Percentiles rank a stretch among this genome's conserved stretches.
These are phyloP conservation scores for Persicaria tinctoria DNA, from an alignment of 148 eudicot species.

Conservation along the genomic window DNA sequence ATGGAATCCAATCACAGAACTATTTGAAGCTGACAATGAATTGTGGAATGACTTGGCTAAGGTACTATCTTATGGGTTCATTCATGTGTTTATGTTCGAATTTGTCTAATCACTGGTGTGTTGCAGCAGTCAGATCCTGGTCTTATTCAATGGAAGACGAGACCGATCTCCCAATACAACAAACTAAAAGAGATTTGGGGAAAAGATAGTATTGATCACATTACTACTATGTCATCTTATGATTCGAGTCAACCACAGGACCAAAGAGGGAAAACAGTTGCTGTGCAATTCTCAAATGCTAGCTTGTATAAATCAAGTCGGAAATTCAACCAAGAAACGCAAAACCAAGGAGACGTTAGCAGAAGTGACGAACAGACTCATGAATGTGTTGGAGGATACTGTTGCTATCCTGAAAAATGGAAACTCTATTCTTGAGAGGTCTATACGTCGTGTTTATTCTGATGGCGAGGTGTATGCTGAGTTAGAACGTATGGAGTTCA, in stretches of 20 bases:
- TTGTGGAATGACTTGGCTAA: background rate
- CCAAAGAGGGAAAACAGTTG: background rate
- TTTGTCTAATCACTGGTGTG: background rate
- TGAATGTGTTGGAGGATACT: background rate
- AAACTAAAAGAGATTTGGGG: background rate
- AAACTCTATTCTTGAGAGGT: background rate
- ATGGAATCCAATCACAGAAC: background rate
- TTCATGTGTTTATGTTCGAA: background rate
- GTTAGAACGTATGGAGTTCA: background rate
- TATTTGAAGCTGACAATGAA: background rate
- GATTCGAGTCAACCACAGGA: background rate
- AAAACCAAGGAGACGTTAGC: background rate
- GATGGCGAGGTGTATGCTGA: background rate
- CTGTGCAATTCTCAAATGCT: background rate
- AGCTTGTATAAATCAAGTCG: background rate
- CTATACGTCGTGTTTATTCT: background rate
- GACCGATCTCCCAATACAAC: background rate
- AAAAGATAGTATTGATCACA: background rate
- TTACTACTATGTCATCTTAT: background rate
- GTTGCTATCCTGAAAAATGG: background rate
- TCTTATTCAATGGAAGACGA: constrained; percentile 2
- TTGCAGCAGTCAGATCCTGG: background rate
- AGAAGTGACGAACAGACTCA: background rate
- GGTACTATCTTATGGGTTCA: background rate
- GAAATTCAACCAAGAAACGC: background rate